Percentiles rank a stretch among this genome's conserved stretches.
phyloP scores from a whole-genome alignment of 2,329 filamentous ascomycete genomes.

The Neocucurbitaria cava region DNA sequence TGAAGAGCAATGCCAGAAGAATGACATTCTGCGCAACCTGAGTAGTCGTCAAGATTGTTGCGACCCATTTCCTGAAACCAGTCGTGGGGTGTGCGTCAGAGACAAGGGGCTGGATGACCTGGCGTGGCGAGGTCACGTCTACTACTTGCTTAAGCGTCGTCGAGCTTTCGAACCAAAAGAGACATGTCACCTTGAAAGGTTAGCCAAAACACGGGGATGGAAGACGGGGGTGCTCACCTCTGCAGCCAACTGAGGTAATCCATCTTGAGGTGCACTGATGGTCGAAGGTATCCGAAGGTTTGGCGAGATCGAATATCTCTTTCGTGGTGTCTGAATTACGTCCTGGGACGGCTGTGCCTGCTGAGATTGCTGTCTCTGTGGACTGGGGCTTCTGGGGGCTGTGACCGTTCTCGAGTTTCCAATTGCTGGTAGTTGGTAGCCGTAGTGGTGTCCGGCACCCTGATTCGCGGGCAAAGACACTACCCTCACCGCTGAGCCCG shows the following conservation, averaged over 20 bases:
- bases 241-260: slow-evolving; percentile 50
- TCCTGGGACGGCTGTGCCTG: slow-evolving; percentile 28
- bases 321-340: slow-evolving; percentile 31
- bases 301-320: slow-evolving; percentile 43
- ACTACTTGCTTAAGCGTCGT: slow-evolving; percentile 79
- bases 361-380: slow-evolving; percentile 24
- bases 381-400: slow-evolving; percentile 31
- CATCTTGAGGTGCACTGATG: slow-evolving; percentile 49
- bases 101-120: slow-evolving; percentile 63
- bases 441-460: slow-evolving; percentile 38
- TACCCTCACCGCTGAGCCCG: slow-evolving; percentile 40
- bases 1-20: slow-evolving; percentile 85
- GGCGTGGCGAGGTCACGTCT: slow-evolving; percentile 57
- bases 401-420: slow-evolving; percentile 43
- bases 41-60: slow-evolving; percentile 87
- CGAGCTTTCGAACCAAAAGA: slow-evolving; percentile 96
- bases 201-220: slow-evolving; percentile 4
- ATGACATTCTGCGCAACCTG: slow-evolving; percentile 97
- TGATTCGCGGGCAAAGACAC: slow-evolving; percentile 38
- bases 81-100: slow-evolving; percentile 76
- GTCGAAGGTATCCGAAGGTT: slow-evolving; percentile 46
- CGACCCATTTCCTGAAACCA: slow-evolving; percentile 92
- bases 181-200: slow-evolving; percentile 77
- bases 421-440: slow-evolving; percentile 45
- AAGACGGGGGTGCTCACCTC: slow-evolving; percentile 37